phyloP scores from a whole-genome alignment of 169 alveolate species.

The Eimeria tenella region DNA sequence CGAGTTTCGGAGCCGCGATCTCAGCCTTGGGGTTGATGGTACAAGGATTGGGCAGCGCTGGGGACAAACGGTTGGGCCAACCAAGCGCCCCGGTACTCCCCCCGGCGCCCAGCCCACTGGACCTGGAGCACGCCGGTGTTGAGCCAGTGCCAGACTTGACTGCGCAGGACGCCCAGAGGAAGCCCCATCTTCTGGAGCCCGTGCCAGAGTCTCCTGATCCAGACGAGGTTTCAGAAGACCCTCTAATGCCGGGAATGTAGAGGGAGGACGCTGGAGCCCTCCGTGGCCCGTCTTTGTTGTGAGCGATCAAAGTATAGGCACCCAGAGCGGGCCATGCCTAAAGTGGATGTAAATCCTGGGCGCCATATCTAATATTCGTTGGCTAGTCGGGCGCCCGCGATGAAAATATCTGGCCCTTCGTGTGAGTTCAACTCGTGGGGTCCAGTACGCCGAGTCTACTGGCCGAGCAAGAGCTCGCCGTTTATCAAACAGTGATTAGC shows the following conservation, averaged over 20 bases:
- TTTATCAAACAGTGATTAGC: too few relatives aligned
- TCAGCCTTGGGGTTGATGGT: not conserved
- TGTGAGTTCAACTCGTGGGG: too few relatives aligned
- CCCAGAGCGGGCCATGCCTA: too few relatives aligned
- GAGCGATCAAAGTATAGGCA: not conserved
- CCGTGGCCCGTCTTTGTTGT: not conserved
- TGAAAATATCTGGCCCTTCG: too few relatives aligned
- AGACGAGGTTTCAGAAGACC: not conserved
- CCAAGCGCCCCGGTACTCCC: not conserved
- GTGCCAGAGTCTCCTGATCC: not conserved
- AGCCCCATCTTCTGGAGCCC: not conserved
- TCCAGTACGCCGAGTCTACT: too few relatives aligned
- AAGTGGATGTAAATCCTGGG: too few relatives aligned
- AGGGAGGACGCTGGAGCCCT: not conserved
- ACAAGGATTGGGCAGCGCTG: not conserved
- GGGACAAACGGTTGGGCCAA: too few relatives aligned
- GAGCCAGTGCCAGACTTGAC: not conserved
- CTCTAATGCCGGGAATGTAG: not conserved
- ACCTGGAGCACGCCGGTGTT: not conserved
- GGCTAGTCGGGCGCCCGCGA: too few relatives aligned
- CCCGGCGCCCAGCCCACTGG: not conserved
- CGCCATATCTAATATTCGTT: too few relatives aligned
- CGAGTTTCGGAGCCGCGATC: not conserved
- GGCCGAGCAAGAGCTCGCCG: too few relatives aligned
- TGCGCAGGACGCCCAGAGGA: not conserved